Base-by-base conservation (phyloP, 2,329 filamentous ascomycete species). In the Myrmaecium sp. region DNA sequence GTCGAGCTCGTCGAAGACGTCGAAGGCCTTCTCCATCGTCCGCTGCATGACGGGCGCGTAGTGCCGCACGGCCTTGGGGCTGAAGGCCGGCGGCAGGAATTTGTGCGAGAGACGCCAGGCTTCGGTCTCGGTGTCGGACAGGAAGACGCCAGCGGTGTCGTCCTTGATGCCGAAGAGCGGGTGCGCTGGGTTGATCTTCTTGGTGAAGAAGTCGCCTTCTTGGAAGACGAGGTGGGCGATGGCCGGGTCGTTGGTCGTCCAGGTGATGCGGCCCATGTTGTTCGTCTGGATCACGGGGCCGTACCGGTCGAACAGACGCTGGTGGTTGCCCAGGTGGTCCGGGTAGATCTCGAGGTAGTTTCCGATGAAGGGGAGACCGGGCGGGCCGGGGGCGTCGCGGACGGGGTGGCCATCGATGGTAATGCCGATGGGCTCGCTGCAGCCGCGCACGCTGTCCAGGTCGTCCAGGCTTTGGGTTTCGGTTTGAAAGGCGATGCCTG, bases 41-140 rank as follows among this genome's bases (percentile, higher is more conserved):
- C 53, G 42, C 33, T 71, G 65, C 65, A 74, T 73, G 0, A 55
- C 58, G 0, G 68, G 66, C 0, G 64, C 58, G 33, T 74, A 73
- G 36, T 73, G 69, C 1, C 62, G 52, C 4, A 74, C 66, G 0
- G 69, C 69, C 38, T 68, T 70, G 17, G 68, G 67, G 0, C 60
- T 59, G 7, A 74, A 49, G 0, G 65, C 62, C 0, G 69, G 67
- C 0, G 69, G 66, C 1, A 74, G 36, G 43, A 72, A 74, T 41
- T 74, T 74, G 51, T 74, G 70, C 0, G 62, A 58, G 0, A 58
- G 28, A 21, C 40, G 47, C 60, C 61, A 69, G 29, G 59, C 53
- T 10, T 57, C 51, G 0, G 57, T 60, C 12, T 64, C 53, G 1
- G 64, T 68, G 36, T 69, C 64, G 3, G 35, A 36, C 4, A 48